Conservation (phyloP, 2,329 filamentous ascomycete genomes). For the Tolypocladium cylindrosporum region DNA sequence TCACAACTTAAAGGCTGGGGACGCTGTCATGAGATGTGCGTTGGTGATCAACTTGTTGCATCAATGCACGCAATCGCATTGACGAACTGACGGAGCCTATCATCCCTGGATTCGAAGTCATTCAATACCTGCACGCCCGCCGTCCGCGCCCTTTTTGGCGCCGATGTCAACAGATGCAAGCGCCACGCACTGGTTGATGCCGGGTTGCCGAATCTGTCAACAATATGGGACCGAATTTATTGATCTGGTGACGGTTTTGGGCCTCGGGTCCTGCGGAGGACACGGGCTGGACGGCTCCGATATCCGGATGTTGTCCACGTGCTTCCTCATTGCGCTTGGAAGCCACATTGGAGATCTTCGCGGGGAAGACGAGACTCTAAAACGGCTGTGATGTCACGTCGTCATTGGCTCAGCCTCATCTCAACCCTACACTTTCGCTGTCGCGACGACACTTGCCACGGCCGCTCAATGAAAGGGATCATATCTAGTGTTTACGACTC, state of each 20-base stretch:
- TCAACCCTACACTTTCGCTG: background rate
- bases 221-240: no score
- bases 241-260: background rate
- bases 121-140: background rate
- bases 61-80: background rate
- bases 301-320: background rate
- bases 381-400: background rate
- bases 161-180: background rate
- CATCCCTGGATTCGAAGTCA: background rate
- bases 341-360: background rate
- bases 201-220: background rate
- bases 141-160: background rate
- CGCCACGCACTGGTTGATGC: background rate
- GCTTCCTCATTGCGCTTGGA: background rate
- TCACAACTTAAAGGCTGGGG: background rate
- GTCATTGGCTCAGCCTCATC: background rate
- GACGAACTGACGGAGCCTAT: background rate
- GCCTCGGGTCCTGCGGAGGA: background rate
- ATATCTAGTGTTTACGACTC: background rate
- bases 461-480: background rate
- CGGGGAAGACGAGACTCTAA: background rate
- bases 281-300: background rate
- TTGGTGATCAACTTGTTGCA: background rate
- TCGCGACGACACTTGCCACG: background rate
- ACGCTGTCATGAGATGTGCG: background rate